A percentile compares a stretch with the other conserved stretches of the same genome.
Conservation (phyloP, 2,329 filamentous ascomycete genomes). For the Neonectria coccinea region DNA sequence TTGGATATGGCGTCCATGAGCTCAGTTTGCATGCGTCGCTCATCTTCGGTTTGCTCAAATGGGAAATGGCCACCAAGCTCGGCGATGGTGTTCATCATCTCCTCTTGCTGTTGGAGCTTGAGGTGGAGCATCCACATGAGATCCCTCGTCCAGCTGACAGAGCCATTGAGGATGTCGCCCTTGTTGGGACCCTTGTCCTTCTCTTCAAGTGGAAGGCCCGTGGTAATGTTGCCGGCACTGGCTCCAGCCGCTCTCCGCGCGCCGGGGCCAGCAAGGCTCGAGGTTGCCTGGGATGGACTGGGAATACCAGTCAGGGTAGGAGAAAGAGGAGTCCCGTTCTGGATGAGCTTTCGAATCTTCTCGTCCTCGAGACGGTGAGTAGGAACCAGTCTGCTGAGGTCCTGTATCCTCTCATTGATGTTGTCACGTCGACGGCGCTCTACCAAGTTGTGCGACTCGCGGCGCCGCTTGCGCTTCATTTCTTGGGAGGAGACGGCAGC, state of each 20-base stretch:
- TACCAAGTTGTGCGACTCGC: slow-evolving; percentile 96
- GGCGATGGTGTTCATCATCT: slow-evolving; percentile 80
- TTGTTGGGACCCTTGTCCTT: slow-evolving; percentile 99
- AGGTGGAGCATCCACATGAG: slow-evolving; percentile 96
- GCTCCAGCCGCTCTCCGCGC: slow-evolving; percentile 81
- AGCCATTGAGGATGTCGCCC: slow-evolving; percentile 96
- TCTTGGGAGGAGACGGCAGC: slow-evolving; percentile 82
- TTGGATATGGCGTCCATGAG: slow-evolving; percentile 87
- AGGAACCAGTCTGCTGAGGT: slow-evolving; percentile 92
- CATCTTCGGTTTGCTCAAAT: slow-evolving; percentile 88
- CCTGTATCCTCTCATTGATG: slow-evolving; percentile 98
- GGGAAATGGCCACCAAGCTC: slow-evolving; percentile 81
- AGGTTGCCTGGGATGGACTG: slow-evolving; percentile 82
- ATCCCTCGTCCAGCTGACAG: slow-evolving; percentile 96
- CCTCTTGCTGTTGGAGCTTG: slow-evolving; percentile 90
- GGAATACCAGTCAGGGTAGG: slow-evolving; percentile 80
- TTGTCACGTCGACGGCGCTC: slow-evolving; percentile 95
- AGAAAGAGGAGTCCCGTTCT: slow-evolving; percentile 90
- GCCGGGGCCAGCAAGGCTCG: slow-evolving; percentile 85
- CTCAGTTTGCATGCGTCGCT: slow-evolving; percentile 95
- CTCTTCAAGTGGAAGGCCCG: slow-evolving; percentile 91
- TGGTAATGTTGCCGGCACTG: slow-evolving; percentile 85
- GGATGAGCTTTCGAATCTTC: slow-evolving; percentile 93
- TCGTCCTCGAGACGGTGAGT: slow-evolving; percentile 94
- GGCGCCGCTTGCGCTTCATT: slow-evolving; percentile 88